These are phyloP conservation scores for Dryas alaskensis DNA, from an alignment of 306 rosid species.

Conservation along the genomic window DNA sequence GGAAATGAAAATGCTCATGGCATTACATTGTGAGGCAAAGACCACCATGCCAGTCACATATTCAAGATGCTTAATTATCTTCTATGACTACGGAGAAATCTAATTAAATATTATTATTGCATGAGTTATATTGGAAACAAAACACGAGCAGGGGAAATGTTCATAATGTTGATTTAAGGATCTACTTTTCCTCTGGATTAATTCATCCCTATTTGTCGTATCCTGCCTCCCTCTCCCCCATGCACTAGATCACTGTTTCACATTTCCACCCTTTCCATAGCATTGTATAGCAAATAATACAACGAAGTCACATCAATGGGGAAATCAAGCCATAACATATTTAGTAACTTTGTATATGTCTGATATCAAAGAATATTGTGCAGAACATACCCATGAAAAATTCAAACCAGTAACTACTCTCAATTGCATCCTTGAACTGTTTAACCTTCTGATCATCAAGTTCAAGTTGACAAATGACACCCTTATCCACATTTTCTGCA, in stretches of 20 bases:
- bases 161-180: not conserved
- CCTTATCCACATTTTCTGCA: slow-evolving; percentile 76
- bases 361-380: not conserved
- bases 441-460: slow-evolving; percentile 66
- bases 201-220: not conserved
- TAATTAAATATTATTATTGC: not conserved
- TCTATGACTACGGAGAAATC: not conserved
- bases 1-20: not conserved
- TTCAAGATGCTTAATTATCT: not conserved
- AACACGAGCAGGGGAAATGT: not conserved
- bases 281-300: not conserved
- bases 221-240: not conserved
- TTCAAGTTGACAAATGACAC: slow-evolving; percentile 54
- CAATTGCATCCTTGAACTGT: slow-evolving; percentile 93
- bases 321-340: no score
- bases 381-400: slow-evolving; percentile 88
- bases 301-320: not conserved
- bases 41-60: not conserved
- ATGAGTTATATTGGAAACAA: not conserved
- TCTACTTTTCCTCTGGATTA: not conserved
- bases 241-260: not conserved
- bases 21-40: not conserved
- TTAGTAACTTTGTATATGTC: no score
- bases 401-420: slow-evolving; percentile 91
- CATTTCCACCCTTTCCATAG: not conserved